phyloP scores from a whole-genome alignment of 164 flowering plant genomes.

The Platanus orientalis region DNA sequence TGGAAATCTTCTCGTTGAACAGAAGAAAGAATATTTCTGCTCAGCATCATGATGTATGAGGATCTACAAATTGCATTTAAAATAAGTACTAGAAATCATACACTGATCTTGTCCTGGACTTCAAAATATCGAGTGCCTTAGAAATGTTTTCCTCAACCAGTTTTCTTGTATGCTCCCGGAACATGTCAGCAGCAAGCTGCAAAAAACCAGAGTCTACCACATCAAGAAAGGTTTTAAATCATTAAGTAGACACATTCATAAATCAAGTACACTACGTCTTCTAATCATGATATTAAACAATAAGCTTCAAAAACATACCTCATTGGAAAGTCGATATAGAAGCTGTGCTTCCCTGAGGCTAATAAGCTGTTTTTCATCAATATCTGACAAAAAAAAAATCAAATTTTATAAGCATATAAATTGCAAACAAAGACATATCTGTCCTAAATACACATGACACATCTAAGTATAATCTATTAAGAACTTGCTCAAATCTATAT shows the following conservation, averaged over 20 bases:
- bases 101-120: conserved; percentile 69
- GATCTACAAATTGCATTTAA: background rate
- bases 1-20: no score
- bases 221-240: background rate
- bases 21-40: no score
- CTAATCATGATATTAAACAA: background rate
- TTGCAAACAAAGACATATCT: background rate
- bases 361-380: conserved; percentile 49
- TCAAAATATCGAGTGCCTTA: conserved; percentile 49
- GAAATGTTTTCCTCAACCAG: conserved; percentile 75
- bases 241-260: no score
- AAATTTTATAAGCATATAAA: background rate
- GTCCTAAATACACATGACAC: no score
- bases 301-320: conserved; percentile 40
- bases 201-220: conserved; percentile 14
- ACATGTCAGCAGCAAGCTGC: conserved; percentile 90
- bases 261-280: background rate
- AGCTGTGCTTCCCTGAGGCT: conserved; percentile 70
- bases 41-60: no score
- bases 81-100: conserved; percentile 26
- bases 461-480: no score
- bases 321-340: conserved; percentile 70
- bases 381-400: conserved; percentile 36
- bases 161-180: conserved; percentile 68
- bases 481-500: no score